Base-by-base conservation (phyloP, 2,329 filamentous ascomycete species). In the Plenodomus lindquistii region DNA sequence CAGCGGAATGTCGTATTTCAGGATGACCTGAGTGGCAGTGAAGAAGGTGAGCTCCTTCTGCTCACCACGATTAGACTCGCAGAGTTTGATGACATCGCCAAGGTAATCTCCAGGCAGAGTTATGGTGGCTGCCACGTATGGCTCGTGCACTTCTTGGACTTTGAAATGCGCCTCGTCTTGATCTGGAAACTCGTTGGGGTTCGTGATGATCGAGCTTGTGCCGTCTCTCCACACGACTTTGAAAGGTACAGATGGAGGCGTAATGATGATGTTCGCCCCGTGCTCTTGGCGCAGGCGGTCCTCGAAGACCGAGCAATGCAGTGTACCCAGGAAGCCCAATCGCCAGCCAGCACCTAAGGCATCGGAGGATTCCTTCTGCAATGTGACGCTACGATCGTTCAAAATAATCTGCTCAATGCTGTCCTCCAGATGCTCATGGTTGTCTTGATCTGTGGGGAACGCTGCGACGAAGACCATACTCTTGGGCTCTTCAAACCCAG, bases 221-320 rank as follows among this genome's bases (percentile, higher is more conserved):
- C 91, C 91, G 64, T 92, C 84, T 38, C 78, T 81, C 81, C 86
- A 94, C 9, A 89, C 72, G 7, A 97, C 82, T 70, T 92, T 95
- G 63, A 93, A 95, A 2, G 94, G 92, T 11, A 99, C 94, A 0
- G 90, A 93, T 0, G 94, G 94, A 31, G 96, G 93, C 0, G 94
- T 99, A 69, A 99, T 94, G 73, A 99, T 97, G 67, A 99, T 91
- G 65, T 86, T 94, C 2, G 89, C 88, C 4, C 93, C 94, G 65
- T 99, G 92, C 72, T 99, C 94, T 73, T 97, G 91, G 37, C 91
- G 85, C 44, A 99, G 76, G 1, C 94, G 88, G 72, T 99, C 94
- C 73, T 99, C 92, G 63, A 99, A 99, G 4, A 99, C 94, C n/a
- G 92, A 97, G 75, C 94, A 97, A 72, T 99, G 94, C 40, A 99